These are phyloP conservation scores for Ustilago xerochloae DNA, from an alignment of 1,284 basidiomycete species.

Conservation along the genomic window DNA sequence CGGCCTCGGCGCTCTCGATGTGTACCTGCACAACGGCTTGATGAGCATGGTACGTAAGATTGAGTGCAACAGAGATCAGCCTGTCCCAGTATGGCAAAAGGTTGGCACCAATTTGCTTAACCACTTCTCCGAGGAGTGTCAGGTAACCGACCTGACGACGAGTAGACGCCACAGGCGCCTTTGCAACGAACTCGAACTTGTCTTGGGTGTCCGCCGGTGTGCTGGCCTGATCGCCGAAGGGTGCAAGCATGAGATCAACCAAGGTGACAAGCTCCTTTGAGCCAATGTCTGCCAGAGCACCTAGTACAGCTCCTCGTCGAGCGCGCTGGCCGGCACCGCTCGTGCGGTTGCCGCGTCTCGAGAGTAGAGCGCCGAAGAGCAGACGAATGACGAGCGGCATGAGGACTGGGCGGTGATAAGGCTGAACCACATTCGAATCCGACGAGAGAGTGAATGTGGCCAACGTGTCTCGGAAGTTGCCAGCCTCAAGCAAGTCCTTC, in stretches of 20 bases:
- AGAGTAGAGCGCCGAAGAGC: slow-evolving; percentile 89
- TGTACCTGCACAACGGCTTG: slow-evolving; percentile 30
- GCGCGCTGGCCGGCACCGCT: slow-evolving; percentile 73
- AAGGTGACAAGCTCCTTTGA: slow-evolving; percentile 81
- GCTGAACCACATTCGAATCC: slow-evolving; percentile 73
- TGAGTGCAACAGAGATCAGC: slow-evolving; percentile 54
- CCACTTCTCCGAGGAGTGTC: slow-evolving; percentile 60
- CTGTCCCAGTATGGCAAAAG: slow-evolving; percentile 54
- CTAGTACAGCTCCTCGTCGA: slow-evolving; percentile 80
- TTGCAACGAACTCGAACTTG: slow-evolving; percentile 46
- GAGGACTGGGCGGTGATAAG: slow-evolving; percentile 76
- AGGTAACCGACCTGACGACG: slow-evolving; percentile 69
- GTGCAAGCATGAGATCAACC: slow-evolving; percentile 89
- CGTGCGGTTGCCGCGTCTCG: slow-evolving; percentile 77
- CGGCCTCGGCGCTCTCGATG: slow-evolving; percentile 14
- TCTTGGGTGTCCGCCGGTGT: slow-evolving; percentile 20
- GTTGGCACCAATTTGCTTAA: slow-evolving; percentile 58
- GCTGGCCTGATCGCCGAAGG: slow-evolving; percentile 72
- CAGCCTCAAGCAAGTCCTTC: slow-evolving; percentile 81
- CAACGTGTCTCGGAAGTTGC: slow-evolving; percentile 88
- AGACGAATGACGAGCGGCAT: slow-evolving; percentile 82
- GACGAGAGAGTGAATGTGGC: slow-evolving; percentile 72
- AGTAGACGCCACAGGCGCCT: slow-evolving; percentile 35
- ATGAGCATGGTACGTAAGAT: slow-evolving; percentile 57
- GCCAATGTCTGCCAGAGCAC: slow-evolving; percentile 77